Conservation (phyloP, 169 alveolate genomes). For the Miamiensis avidus region DNA sequence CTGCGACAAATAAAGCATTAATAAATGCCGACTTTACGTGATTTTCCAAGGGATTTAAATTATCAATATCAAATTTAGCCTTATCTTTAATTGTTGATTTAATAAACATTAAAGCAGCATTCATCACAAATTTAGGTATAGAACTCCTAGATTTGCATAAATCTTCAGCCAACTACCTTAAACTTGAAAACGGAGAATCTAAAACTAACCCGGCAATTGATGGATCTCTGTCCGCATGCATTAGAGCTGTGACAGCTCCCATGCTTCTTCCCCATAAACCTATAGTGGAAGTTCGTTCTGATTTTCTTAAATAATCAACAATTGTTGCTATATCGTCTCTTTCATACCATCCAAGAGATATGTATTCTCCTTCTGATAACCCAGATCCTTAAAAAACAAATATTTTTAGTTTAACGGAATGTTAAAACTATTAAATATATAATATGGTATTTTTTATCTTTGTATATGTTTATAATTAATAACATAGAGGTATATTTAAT, state of each 20-base stretch:
- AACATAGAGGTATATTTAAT: no score
- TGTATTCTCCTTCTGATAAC: constrained; percentile 84
- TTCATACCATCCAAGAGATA: constrained; percentile 91
- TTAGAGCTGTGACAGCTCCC: constrained; percentile 95
- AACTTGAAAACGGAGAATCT: constrained; percentile 88
- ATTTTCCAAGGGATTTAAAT: constrained; percentile 71
- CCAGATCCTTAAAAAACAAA: constrained; percentile 50
- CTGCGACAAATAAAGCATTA: constrained; percentile 86
- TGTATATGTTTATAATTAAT: no score
- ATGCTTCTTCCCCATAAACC: constrained; percentile 93
- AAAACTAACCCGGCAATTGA: constrained; percentile 90
- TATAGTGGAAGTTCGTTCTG: constrained; percentile 81
- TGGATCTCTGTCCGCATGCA: constrained; percentile 89
- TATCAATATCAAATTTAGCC: constrained; percentile 84
- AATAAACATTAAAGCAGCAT: constrained; percentile 63
- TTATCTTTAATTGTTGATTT: constrained; percentile 72
- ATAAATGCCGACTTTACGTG: constrained; percentile 81
- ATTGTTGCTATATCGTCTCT: constrained; percentile 85
- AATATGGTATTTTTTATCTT: no score
- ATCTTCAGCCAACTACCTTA: constrained; percentile 80
- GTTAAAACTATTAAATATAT: no score
- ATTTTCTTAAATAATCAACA: constrained; percentile 82
- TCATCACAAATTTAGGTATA: constrained; percentile 80
- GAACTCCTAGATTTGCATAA: constrained; percentile 67
- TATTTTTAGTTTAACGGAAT: no score